A percentile compares a stretch with the other conserved stretches of the same genome.
phyloP scores from a whole-genome alignment of 2,329 filamentous ascomycete genomes.

The Pseudonectria foliicola region DNA sequence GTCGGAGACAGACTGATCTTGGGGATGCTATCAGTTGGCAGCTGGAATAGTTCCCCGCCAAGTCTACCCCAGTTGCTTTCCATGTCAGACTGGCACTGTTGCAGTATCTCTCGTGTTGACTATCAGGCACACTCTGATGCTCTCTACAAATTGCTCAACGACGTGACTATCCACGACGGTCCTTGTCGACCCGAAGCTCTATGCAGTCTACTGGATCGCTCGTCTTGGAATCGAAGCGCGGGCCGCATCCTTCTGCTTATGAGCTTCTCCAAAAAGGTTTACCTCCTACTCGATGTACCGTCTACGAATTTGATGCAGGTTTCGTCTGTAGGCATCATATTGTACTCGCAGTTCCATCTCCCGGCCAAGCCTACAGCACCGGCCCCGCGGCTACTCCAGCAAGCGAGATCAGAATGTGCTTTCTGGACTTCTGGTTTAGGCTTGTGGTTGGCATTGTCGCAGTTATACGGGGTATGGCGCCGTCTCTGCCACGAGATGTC shows the following conservation, averaged over 20 bases:
- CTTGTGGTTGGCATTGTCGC: slow-evolving; percentile 32
- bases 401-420: slow-evolving; percentile 27
- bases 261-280: slow-evolving; percentile 22
- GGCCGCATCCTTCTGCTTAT: slow-evolving; percentile 26
- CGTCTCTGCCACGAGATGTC: slow-evolving; percentile 24
- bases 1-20: no score
- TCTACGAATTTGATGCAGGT: slow-evolving; percentile 28
- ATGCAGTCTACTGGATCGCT: slow-evolving; percentile 25
- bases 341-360: slow-evolving; percentile 28
- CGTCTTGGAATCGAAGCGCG: slow-evolving; percentile 28
- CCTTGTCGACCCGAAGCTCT: not conserved
- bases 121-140: no score
- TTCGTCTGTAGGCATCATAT: slow-evolving; percentile 29
- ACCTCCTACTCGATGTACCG: slow-evolving; percentile 22
- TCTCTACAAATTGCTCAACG: no score
- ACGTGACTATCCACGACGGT: no score
- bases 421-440: slow-evolving; percentile 31
- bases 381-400: slow-evolving; percentile 27
- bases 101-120: no score
- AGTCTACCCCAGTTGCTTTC: no score
- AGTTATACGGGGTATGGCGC: slow-evolving; percentile 22
- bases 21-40: no score
- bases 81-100: no score
- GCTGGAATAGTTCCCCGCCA: no score
- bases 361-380: slow-evolving; percentile 28